Conservation (phyloP, 2,329 filamentous ascomycete genomes). For the Cryphonectria parasitica region DNA sequence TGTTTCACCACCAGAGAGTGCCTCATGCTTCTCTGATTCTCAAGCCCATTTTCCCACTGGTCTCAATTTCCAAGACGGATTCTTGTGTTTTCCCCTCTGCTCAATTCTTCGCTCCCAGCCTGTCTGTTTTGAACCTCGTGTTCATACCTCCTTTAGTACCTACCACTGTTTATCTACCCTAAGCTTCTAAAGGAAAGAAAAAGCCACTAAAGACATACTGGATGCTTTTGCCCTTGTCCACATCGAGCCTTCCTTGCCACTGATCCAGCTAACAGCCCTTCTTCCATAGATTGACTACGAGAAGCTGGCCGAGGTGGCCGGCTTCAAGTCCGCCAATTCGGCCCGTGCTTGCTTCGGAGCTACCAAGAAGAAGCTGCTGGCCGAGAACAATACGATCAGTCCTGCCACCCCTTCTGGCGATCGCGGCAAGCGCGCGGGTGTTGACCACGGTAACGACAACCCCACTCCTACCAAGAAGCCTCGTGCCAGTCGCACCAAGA, state of each 20-base stretch:
- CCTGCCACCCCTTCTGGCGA: not conserved
- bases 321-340: slow-evolving; percentile 6
- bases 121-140: not conserved
- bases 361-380: slow-evolving; percentile 15
- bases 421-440: not conserved
- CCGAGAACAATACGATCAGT: not conserved
- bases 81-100: not conserved
- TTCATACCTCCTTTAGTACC: not conserved
- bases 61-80: no score
- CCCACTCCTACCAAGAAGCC: slow-evolving; percentile 12
- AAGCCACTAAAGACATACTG: no score
- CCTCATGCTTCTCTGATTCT: not conserved
- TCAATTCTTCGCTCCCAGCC: not conserved
- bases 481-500: not conserved
- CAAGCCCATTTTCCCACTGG: not conserved
- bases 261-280: not conserved
- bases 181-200: not conserved
- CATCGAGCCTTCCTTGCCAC: not conserved
- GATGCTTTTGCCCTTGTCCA: no score
- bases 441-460: not conserved
- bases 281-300: slow-evolving; percentile 10
- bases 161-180: not conserved
- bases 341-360: not conserved
- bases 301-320: slow-evolving; percentile 16
- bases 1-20: not conserved